Evolutionary conservation across 2,329 filamentous ascomycete genomes (phyloP).

Genomic region (Aspergillus ochraceus): DNA sequence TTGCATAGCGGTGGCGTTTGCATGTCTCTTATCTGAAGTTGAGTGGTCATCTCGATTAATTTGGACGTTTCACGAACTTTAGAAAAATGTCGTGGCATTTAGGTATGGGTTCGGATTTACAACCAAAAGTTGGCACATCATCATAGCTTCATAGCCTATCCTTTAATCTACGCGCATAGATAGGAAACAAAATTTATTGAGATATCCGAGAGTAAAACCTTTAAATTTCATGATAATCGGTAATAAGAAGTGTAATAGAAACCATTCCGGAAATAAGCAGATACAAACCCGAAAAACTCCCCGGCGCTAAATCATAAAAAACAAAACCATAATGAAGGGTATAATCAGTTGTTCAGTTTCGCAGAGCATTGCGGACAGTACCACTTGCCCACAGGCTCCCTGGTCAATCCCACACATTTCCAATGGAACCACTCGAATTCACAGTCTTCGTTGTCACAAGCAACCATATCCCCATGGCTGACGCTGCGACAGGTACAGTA

Average conservation of each 20-base stretch:
- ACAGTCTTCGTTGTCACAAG: constrained; percentile 65
- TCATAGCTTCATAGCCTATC: not conserved
- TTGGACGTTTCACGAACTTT: constrained; percentile 7
- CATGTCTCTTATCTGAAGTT: constrained; percentile 11
- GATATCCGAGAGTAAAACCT: not conserved
- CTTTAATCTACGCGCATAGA: not conserved
- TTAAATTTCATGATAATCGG: not conserved
- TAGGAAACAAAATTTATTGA: not conserved
- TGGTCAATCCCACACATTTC: constrained; percentile 61
- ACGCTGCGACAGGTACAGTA: constrained; percentile 68
- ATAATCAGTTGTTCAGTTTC: constrained; percentile 36
- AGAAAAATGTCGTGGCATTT: not conserved
- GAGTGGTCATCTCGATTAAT: constrained; percentile 9
- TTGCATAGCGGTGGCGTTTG: constrained; percentile 44
- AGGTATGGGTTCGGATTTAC: not conserved
- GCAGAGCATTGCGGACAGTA: constrained; percentile 55
- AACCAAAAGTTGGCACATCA: not conserved
- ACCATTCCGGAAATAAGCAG: not conserved
- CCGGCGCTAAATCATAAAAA: not conserved
- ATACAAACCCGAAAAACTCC: not conserved
- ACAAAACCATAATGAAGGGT: not conserved
- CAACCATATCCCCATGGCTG: constrained; percentile 67
- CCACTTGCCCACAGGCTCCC: constrained; percentile 60
- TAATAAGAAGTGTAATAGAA: not conserved
- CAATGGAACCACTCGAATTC: constrained; percentile 68